A percentile compares a stretch with the other conserved stretches of the same genome.
phyloP scores from a whole-genome alignment of 75 land plant species.

The Picea sitchensis region DNA sequence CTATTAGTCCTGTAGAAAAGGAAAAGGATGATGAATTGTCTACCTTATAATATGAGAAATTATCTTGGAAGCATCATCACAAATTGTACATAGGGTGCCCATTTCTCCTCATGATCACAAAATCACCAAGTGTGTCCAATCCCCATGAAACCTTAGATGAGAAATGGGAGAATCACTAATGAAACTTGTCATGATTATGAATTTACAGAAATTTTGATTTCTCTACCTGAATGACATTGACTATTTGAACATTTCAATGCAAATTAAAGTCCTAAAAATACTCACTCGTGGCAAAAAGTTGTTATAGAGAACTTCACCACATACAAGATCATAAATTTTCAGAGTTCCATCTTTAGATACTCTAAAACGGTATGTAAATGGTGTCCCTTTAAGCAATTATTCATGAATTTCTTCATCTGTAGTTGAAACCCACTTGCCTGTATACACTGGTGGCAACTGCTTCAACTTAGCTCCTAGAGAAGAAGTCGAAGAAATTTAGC shows the following conservation, averaged over 20 bases:
- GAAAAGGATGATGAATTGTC: not conserved
- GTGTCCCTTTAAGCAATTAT: conserved; percentile 83
- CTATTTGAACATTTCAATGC: too few relatives aligned
- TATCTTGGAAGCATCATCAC: conserved; percentile 95
- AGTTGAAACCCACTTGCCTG: conserved; percentile 93
- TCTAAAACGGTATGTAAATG: conserved; percentile 85
- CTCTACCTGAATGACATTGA: not conserved
- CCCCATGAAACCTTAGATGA: conserved; percentile 46
- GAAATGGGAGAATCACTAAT: not conserved
- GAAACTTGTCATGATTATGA: not conserved
- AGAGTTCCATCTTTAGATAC: conserved; percentile 83
- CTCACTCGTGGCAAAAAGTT: not conserved
- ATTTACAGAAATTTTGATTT: not conserved
- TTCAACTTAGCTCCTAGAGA: conserved; percentile 83
- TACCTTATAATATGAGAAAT: conserved; percentile 96
- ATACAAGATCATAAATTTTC: conserved; percentile 83
- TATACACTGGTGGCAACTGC: conserved; percentile 83
- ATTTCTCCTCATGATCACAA: too few relatives aligned
- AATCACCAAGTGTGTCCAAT: not conserved
- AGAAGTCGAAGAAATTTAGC: too few relatives aligned
- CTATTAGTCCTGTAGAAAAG: not conserved
- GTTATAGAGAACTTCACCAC: conserved; percentile 60
- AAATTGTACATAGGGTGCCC: conserved; percentile 49
- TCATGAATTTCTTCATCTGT: conserved; percentile 65
- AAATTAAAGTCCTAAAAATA: not conserved